These are phyloP conservation scores for Diacronema lutheri DNA, from an alignment of 78 protist species.

Conservation along the genomic window DNA sequence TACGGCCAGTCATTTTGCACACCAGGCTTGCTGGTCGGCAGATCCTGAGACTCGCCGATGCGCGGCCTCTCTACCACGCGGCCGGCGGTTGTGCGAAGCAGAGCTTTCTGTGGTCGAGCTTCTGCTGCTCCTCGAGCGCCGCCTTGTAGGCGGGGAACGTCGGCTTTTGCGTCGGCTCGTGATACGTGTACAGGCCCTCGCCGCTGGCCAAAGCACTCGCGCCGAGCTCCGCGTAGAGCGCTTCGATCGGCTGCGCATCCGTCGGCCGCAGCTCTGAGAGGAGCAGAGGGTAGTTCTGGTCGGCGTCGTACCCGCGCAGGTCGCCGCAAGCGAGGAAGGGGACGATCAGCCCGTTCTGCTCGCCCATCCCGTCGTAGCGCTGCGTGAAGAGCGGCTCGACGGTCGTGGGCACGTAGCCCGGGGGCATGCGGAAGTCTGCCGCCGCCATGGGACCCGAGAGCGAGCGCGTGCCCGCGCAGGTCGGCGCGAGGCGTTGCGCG, in stretches of 20 bases:
- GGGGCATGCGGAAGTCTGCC: slow-evolving; percentile 75
- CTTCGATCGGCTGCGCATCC: too few species aligned
- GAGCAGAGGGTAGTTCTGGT: slow-evolving; percentile 36
- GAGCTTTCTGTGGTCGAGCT: too few species aligned
- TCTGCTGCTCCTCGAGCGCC: neutral
- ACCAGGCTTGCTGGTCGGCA: too few species aligned
- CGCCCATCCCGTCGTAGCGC: neutral
- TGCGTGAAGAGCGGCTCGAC: slow-evolving; percentile 19
- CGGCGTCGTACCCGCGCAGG: slow-evolving; percentile 72
- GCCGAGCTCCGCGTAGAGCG: neutral
- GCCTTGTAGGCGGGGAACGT: neutral
- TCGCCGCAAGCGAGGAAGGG: slow-evolving; percentile 90
- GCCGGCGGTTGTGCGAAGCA: too few species aligned
- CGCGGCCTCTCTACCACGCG: too few species aligned
- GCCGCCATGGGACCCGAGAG: too few species aligned
- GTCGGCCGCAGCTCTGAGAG: neutral
- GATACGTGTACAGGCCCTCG: neutral
- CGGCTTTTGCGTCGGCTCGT: neutral
- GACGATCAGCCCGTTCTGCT: slow-evolving; percentile 27
- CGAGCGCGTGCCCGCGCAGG: too few species aligned
- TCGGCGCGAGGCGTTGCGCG: too few species aligned
- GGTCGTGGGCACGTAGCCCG: slow-evolving; percentile 58
- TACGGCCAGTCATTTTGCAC: too few species aligned
- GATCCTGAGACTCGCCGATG: too few species aligned
- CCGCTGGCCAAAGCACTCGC: neutral